Percentiles rank a stretch among this genome's conserved stretches.
Conservation (phyloP, 129 eudicot species). For the Pseudognaphalium luteoalbum region DNA sequence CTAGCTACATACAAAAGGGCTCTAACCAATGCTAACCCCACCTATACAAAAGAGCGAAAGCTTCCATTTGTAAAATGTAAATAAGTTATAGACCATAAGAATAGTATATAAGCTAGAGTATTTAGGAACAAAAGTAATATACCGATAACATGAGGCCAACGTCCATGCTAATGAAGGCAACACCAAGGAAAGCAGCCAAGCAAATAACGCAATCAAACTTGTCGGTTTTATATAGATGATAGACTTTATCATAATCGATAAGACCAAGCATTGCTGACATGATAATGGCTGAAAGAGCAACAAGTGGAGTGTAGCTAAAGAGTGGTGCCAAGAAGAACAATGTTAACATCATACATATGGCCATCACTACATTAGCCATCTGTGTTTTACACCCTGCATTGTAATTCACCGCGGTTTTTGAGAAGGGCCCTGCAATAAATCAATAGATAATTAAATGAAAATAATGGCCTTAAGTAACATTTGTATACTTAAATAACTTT, state of each 20-base stretch:
- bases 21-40: constrained; percentile 63
- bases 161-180: constrained; percentile 87
- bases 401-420: constrained; percentile 85
- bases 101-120: not conserved
- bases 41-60: constrained; percentile 33
- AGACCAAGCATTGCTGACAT: constrained; percentile 95
- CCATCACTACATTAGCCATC: constrained; percentile 83
- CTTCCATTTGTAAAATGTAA: not conserved
- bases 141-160: constrained; percentile 83
- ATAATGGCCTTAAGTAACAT: too few species aligned
- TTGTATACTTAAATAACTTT: not conserved
- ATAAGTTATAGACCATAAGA: not conserved
- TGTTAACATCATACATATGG: constrained; percentile 71
- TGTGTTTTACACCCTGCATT: constrained; percentile 83
- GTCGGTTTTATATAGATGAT: constrained; percentile 78
- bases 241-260: constrained; percentile 59
- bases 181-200: constrained; percentile 80
- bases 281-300: constrained; percentile 87
- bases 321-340: constrained; percentile 81
- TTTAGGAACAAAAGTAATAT: not conserved
- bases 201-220: constrained; percentile 83
- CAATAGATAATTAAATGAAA: not conserved
- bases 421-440: constrained; percentile 73
- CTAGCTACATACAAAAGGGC: constrained; percentile 74
- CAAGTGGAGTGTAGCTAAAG: constrained; percentile 86